Percentiles rank a stretch among this genome's conserved stretches.
phyloP scores from a whole-genome alignment of 2,329 filamentous ascomycete species.

The Colletotrichum agaves region DNA sequence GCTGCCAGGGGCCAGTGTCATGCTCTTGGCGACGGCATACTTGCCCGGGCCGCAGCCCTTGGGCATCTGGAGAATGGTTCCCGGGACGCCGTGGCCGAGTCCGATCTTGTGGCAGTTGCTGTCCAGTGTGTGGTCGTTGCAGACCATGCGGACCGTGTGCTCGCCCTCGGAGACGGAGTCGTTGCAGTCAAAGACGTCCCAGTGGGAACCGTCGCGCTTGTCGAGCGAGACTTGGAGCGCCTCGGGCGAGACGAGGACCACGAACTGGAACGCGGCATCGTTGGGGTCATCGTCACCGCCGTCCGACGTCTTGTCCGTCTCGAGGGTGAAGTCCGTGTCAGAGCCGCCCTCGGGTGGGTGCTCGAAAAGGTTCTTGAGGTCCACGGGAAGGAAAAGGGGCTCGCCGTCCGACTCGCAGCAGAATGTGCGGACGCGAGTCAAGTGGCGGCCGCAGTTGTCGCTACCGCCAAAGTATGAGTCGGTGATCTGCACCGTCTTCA shows the following conservation, averaged over 20 bases:
- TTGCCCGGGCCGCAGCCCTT: conserved; percentile 12
- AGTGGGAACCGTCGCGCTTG: conserved; percentile 57
- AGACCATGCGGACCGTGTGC: conserved; percentile 20
- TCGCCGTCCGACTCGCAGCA: conserved; percentile 43
- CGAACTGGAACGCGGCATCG: conserved; percentile 47
- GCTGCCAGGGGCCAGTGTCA: background rate
- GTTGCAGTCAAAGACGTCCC: conserved; percentile 53
- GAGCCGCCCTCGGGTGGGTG: conserved; percentile 46
- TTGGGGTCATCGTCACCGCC: conserved; percentile 42
- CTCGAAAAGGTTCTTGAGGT: conserved; percentile 49
- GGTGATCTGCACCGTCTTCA: conserved; percentile 43
- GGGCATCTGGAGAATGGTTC: conserved; percentile 28
- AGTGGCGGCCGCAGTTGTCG: conserved; percentile 39
- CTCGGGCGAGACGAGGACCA: conserved; percentile 47
- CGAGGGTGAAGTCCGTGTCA: conserved; percentile 45
- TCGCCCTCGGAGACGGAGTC: conserved; percentile 37
- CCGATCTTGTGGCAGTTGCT: conserved; percentile 19
- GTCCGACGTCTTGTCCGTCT: conserved; percentile 44
- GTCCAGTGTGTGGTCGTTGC: background rate
- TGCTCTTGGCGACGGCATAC: conserved; percentile 23
- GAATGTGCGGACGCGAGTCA: background rate
- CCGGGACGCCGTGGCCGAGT: conserved; percentile 17
- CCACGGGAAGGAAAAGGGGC: conserved; percentile 49
- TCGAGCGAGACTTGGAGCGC: conserved; percentile 48
- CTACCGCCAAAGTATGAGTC: conserved; percentile 43